Conservation (phyloP, 108 stramenopile genomes). For the Skeletonema potamos region DNA sequence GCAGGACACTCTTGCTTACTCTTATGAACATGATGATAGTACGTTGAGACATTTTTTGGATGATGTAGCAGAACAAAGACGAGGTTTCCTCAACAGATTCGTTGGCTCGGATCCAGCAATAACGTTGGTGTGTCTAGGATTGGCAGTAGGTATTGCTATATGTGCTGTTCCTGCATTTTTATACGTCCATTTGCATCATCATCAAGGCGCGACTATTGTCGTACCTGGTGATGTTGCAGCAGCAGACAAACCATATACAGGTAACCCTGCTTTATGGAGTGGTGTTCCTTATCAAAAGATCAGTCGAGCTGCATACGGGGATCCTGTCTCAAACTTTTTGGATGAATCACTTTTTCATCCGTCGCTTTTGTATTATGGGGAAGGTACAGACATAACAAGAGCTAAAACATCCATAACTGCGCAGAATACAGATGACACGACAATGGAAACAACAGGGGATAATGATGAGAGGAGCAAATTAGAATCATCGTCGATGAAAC, state of each 20-base stretch:
- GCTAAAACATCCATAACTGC: not conserved
- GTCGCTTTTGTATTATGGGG: conserved; percentile 41
- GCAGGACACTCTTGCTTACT: not conserved
- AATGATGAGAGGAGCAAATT: conserved; percentile 4
- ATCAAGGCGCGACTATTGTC: not conserved
- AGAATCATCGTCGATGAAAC: conserved; percentile 11
- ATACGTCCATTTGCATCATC: conserved; percentile 20
- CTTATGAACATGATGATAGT: not conserved
- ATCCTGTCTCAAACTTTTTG: conserved; percentile 62
- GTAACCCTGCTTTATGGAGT: conserved; percentile 3
- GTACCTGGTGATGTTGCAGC: not conserved
- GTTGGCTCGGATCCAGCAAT: not conserved
- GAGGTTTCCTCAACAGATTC: not conserved
- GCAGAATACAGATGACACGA: conserved; percentile 6
- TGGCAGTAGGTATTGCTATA: conserved; percentile 31
- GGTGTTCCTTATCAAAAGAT: conserved; percentile 60
- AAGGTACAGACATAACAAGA: not conserved
- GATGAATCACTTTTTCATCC: conserved; percentile 68
- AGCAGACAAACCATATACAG: not conserved
- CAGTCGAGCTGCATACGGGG: conserved; percentile 60
- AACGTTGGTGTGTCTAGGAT: conserved; percentile 25
- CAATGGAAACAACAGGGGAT: not conserved
- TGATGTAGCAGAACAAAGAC: not conserved
- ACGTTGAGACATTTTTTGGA: not conserved
- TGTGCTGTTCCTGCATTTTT: conserved; percentile 24